phyloP scores from a whole-genome alignment of 352 stramenopile species.

The Phytophthora melonis region DNA sequence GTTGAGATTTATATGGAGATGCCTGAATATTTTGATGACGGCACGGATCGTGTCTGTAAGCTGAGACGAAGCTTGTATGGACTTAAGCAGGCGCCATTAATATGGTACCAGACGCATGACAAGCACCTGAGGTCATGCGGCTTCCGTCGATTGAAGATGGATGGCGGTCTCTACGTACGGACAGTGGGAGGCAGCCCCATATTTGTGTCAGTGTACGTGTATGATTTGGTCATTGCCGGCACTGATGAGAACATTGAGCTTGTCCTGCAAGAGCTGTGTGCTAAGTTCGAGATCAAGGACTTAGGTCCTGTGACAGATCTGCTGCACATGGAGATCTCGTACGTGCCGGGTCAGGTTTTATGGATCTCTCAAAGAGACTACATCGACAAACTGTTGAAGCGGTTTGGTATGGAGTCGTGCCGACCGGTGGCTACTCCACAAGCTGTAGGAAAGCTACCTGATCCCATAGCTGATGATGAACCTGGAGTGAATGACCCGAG shows the following conservation, averaged over 20 bases:
- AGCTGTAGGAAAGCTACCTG: not conserved
- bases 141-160: constrained; percentile 7
- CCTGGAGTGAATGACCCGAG: constrained; percentile 10
- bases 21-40: constrained; percentile 15
- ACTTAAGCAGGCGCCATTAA: not conserved
- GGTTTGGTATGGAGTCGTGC: constrained; percentile 13
- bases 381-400: constrained; percentile 14
- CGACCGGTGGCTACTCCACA: constrained; percentile 14
- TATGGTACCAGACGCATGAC: constrained; percentile 14
- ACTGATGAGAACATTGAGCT: constrained; percentile 15
- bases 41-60: too few relatives aligned
- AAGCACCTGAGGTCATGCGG: constrained; percentile 4
- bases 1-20: constrained; percentile 24
- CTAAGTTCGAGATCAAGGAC: constrained; percentile 18
- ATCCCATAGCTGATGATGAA: not conserved
- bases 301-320: constrained; percentile 9
- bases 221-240: constrained; percentile 8
- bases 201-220: constrained; percentile 15
- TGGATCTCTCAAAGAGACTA: constrained; percentile 18
- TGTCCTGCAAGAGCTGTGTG: not conserved
- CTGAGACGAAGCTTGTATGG: too few relatives aligned
- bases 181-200: constrained; percentile 11
- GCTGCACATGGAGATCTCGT: constrained; percentile 11
- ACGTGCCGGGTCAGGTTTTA: not conserved
- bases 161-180: constrained; percentile 3